A percentile compares a stretch with the other conserved stretches of the same genome.
Evolutionary conservation across 495 filamentous ascomycete genomes (phyloP).

Genomic region (Daldinia concentrica): DNA sequence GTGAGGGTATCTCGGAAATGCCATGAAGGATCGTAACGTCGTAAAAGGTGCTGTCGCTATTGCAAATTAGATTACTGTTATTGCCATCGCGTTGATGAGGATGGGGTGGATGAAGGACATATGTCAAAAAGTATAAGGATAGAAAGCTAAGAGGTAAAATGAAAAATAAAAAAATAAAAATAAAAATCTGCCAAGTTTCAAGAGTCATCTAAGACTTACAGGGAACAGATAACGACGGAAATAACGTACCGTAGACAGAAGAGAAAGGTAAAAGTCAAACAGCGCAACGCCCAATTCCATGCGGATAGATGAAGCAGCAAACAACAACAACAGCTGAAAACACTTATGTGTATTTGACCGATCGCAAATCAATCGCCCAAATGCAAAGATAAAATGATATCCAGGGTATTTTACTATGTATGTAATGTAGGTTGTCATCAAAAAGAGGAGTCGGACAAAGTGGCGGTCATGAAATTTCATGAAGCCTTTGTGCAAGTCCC

Average conservation of each 20-base stretch:
- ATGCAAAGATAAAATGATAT: slow-evolving; percentile 1
- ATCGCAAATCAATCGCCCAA: slow-evolving; percentile 18
- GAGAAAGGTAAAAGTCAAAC: slow-evolving; percentile 22
- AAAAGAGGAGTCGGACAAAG: slow-evolving; percentile 17
- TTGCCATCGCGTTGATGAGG: slow-evolving; percentile 4
- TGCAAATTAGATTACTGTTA: slow-evolving; percentile 15
- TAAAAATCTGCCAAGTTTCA: slow-evolving; percentile 11
- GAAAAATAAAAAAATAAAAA: not conserved
- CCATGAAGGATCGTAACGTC: slow-evolving; percentile 51
- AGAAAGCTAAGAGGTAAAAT: not conserved
- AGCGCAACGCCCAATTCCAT: slow-evolving; percentile 28
- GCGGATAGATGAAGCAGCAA: slow-evolving; percentile 25
- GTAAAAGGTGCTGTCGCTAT: slow-evolving; percentile 28
- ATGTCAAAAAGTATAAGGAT: not conserved
- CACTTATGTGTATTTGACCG: slow-evolving; percentile 6
- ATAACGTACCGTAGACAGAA: slow-evolving; percentile 31
- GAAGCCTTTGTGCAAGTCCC: not conserved
- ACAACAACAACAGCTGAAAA: slow-evolving; percentile 5
- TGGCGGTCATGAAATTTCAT: slow-evolving; percentile 37
- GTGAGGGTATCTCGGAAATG: slow-evolving; percentile 49
- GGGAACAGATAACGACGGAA: slow-evolving; percentile 24
- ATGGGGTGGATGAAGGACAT: not conserved
- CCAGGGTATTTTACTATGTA: no score
- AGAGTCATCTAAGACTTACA: slow-evolving; percentile 22
- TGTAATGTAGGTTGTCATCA: slow-evolving; percentile 8